Base-by-base conservation (phyloP, 345 rosid genomes). In the Rubroshorea leprosula region DNA sequence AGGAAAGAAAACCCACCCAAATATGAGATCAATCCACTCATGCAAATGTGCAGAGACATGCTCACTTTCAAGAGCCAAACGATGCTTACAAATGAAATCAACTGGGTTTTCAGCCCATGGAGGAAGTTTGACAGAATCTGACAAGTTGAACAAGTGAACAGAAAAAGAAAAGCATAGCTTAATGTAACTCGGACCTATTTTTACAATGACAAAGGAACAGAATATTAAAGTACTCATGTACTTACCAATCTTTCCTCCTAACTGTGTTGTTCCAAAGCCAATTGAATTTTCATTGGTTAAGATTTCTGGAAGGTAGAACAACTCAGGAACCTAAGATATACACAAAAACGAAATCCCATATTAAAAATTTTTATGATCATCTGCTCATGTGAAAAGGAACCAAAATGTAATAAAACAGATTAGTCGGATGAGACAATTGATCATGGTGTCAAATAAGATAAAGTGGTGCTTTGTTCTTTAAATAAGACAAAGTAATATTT, bases 1-100 rank as follows among this genome's bases (percentile, higher is more conserved):
- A 29, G 43, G 29, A 23, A 12, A 52, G 46, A 54, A 54, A 65
- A 71, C 76, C 45, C 58, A 90, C 99, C 99, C 99, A 70, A 87
- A 94, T 62, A 94, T 75, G 65, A 94, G 99, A 76, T 94, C 96
- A 58, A 94, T 86, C 99, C 99, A 94, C 65, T 90, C 95, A 74
- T 94, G 92, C 81, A 94, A 76, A 82, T 85, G 92, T 58, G 84
- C 87, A 51, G 99, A 94, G 31, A 84, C 97, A 80, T 94, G 80
- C 55, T 94, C 97, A 53, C 99, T 94, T 76, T 94, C 99, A 57
- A 94, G 90, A 72, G 97, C 97, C 83, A 64, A 79, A 71, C 81
- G 83, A 68, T 94, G 96, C 74, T 94, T 87, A 75, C 83, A 92
- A 68, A 94, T 84, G 81, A 94, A 94, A 83, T 94, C 99, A 62